Base-by-base conservation (phyloP, 1,139 yeast genomes). In the Blastobotrys serpentis region DNA sequence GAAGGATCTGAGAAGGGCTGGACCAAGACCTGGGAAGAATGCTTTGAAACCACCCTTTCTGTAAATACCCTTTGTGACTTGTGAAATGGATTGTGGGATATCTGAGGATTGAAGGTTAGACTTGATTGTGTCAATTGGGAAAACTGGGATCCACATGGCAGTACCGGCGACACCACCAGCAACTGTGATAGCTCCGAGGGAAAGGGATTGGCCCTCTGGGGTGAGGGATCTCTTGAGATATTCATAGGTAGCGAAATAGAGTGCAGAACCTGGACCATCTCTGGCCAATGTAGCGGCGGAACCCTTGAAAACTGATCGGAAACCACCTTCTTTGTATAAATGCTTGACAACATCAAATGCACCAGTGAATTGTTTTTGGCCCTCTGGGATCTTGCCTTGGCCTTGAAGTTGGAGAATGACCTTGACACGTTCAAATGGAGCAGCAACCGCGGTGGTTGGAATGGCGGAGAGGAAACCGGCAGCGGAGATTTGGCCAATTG, bases 231-330 rank as follows among this genome's bases (percentile, higher is more conserved):
- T 75, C 71, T 92, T 92, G 56, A 87, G 71, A 59, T 79, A 76
- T 67, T 92, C 98, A 67, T 92, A 92, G 2, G 96, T 87, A 2
- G 97, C 98, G 67, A 92, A 92, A 71, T 92, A 92, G 29, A 89
- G 75, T 0, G 98, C 98, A n/a, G 95, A 85, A 2, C 98, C 98
- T 1, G 98, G 98, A 8, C 98, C 98, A 64, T 92, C 98, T 69
- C 98, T 82, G 13, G 96, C 95, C 56, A 92, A 72, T 1, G 98
- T 92, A 4, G 97, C 97, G 19, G 76, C 77, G 0, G 96, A 85
- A 16, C 98, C 98, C 67, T 87, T 86, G 72, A 87, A 90, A 42
- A 92, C 77, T 1, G 98, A 89, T 56, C 77, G 71, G 40, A 90
- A 59, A 41, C 98, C 98, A 33, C 97, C 98, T 44, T 85, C 81